A percentile compares a stretch with the other conserved stretches of the same genome.
Evolutionary conservation across 2,329 filamentous ascomycete species (phyloP).

Genomic region (Periconia macrospinosa): DNA sequence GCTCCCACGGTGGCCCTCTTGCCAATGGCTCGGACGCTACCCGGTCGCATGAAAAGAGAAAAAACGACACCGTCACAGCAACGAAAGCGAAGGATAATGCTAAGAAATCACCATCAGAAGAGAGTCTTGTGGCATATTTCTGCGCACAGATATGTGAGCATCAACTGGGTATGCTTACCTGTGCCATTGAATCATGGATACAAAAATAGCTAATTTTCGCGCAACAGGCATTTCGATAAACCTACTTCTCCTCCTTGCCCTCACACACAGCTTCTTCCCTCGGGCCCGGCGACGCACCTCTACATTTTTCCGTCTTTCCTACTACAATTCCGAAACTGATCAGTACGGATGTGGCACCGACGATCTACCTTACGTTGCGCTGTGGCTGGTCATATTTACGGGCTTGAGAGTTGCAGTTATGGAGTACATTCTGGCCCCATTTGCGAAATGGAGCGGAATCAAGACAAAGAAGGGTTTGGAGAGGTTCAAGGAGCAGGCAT

Average conservation of each 20-base stretch:
- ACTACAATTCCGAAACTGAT: conserved; percentile 70
- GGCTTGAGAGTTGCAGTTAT: conserved; percentile 81
- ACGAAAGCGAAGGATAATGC: conserved; percentile 15
- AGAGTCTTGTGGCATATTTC: conserved; percentile 62
- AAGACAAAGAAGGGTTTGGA: conserved; percentile 74
- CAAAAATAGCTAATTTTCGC: conserved; percentile 7
- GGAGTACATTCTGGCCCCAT: conserved; percentile 82
- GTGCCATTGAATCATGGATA: neutral
- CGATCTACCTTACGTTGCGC: conserved; percentile 75
- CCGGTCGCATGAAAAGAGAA: conserved; percentile 5
- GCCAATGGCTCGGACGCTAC: conserved; percentile 1
- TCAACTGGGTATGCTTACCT: conserved; percentile 68
- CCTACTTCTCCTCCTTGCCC: conserved; percentile 77
- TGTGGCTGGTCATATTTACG: conserved; percentile 83
- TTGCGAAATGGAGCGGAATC: conserved; percentile 73
- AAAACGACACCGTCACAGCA: conserved; percentile 11
- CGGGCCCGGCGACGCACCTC: conserved; percentile 75
- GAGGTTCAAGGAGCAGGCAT: conserved; percentile 92
- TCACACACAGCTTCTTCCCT: conserved; percentile 81
- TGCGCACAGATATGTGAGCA: conserved; percentile 74
- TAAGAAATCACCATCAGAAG: conserved; percentile 61
- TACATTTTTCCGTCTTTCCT: conserved; percentile 86
- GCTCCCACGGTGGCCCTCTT: conserved; percentile 3
- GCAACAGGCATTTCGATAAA: conserved; percentile 77
- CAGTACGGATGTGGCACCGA: conserved; percentile 77